A percentile compares a stretch with the other conserved stretches of the same genome.
Conservation (phyloP, 1,284 basidiomycete genomes). For the Moniliophthora roreri region DNA sequence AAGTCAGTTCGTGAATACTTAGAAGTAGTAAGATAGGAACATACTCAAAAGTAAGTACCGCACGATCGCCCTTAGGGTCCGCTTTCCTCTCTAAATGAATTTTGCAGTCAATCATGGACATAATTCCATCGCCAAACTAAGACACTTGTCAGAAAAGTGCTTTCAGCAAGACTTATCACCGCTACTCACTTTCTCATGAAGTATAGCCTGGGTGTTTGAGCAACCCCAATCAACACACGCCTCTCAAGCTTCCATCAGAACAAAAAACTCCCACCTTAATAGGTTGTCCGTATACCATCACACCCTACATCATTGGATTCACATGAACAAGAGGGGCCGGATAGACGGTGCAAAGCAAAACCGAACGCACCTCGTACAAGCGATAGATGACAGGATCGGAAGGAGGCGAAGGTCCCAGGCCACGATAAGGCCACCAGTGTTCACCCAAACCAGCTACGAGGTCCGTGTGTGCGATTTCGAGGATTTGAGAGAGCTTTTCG, state of each 20-base stretch:
- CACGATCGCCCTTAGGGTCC: conserved; percentile 82
- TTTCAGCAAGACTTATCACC: neutral
- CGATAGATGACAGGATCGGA: conserved; percentile 85
- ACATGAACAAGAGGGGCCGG: neutral
- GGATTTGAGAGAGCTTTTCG: conserved; percentile 46
- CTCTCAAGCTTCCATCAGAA: neutral
- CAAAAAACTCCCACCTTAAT: conserved; percentile 57
- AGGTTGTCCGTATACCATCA: conserved; percentile 80
- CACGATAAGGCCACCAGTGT: conserved; percentile 75
- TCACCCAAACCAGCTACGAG: conserved; percentile 55
- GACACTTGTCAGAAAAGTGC: neutral
- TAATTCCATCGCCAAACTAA: conserved; percentile 88
- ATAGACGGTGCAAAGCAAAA: neutral
- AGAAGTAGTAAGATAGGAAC: conserved; percentile 28
- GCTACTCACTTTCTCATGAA: conserved; percentile 77
- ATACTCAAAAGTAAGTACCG: conserved; percentile 81
- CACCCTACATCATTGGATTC: conserved; percentile 51
- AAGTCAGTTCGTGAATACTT: neutral
- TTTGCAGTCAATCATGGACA: conserved; percentile 89
- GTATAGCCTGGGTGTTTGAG: conserved; percentile 54
- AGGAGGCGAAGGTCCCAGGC: conserved; percentile 66
- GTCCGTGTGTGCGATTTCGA: conserved; percentile 43
- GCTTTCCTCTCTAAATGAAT: conserved; percentile 72
- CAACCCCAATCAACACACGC: neutral
- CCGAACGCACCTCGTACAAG: conserved; percentile 68